Percentiles rank a stretch among this genome's conserved stretches.
These are phyloP conservation scores for Aureobasidium sp. DNA, from an alignment of 2,329 filamentous ascomycete genomes.

Conservation along the genomic window DNA sequence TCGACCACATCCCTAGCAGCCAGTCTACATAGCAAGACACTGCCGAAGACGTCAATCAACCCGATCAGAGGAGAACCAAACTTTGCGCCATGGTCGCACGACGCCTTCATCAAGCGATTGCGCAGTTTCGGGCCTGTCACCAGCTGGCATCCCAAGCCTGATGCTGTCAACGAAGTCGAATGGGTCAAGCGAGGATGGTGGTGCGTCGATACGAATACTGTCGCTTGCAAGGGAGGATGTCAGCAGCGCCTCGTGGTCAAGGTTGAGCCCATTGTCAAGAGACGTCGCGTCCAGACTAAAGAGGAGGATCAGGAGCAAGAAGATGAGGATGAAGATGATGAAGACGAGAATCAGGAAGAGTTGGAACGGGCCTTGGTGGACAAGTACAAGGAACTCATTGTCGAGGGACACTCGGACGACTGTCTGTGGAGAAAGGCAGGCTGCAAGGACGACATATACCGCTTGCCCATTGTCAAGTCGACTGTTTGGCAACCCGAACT, in stretches of 20 bases:
- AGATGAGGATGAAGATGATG: conserved; percentile 27
- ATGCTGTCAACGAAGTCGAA: conserved; percentile 75
- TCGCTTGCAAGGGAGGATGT: conserved; percentile 73
- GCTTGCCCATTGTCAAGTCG: conserved; percentile 40
- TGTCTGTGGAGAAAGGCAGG: conserved; percentile 82
- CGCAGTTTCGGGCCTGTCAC: conserved; percentile 87
- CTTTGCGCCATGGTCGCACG: conserved; percentile 80
- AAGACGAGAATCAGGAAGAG: conserved; percentile 28
- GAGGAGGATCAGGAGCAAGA: conserved; percentile 33
- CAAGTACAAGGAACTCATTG: conserved; percentile 65
- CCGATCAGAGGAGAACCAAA: conserved; percentile 41
- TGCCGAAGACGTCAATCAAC: conserved; percentile 9
- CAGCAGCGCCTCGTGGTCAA: conserved; percentile 77
- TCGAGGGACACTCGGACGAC: conserved; percentile 66
- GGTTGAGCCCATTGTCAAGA: conserved; percentile 17
- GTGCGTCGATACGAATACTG: conserved; percentile 73
- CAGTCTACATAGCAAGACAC: conserved; percentile 4
- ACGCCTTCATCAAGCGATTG: conserved; percentile 70
- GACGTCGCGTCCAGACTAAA: background rate
- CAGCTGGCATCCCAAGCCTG: conserved; percentile 87
- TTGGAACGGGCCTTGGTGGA: conserved; percentile 60
- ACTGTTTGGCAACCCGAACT: conserved; percentile 29
- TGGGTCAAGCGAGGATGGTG: conserved; percentile 94
- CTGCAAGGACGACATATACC: conserved; percentile 70
- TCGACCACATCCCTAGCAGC: conserved; percentile 21